Conservation (phyloP, 495 filamentous ascomycete genomes). For the Podospora bellae-mahoneyi region DNA sequence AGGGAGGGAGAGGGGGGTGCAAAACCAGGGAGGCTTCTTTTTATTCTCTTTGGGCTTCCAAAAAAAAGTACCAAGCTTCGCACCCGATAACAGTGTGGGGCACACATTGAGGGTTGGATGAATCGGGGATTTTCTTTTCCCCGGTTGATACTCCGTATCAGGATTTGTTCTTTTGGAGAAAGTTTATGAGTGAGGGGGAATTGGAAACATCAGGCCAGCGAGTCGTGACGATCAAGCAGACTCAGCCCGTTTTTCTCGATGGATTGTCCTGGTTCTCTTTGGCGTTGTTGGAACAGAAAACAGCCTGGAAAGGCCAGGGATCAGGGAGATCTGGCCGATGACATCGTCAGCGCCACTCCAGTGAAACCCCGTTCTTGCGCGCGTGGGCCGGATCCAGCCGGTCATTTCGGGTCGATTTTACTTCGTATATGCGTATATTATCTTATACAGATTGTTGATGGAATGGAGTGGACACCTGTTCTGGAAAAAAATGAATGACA, state of each 20-base stretch:
- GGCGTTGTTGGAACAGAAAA: not conserved
- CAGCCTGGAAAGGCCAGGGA: not conserved
- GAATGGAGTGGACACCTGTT: constrained; percentile 8
- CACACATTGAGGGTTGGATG: not conserved
- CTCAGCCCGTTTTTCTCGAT: constrained; percentile 6
- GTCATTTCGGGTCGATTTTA: not conserved
- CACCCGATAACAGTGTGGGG: not conserved
- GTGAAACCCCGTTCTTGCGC: constrained; percentile 1
- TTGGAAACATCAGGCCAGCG: not conserved
- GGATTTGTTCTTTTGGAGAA: not conserved
- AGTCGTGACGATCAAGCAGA: constrained; percentile 5
- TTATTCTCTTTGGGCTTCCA: not conserved
- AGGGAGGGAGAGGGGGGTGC: no score
- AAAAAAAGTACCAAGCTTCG: not conserved
- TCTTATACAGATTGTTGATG: not conserved
- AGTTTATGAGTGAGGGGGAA: not conserved
- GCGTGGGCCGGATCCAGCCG: not conserved
- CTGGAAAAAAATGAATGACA: not conserved
- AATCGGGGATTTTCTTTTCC: not conserved
- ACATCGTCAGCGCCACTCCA: constrained; percentile 11
- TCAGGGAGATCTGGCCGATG: constrained; percentile 9
- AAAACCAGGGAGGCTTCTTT: not conserved
- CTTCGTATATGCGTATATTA: not conserved
- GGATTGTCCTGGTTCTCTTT: not conserved
- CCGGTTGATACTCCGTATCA: not conserved